Evolutionary conservation across 495 filamentous ascomycete species (phyloP).

Genomic region (Chlorociboria aeruginascens): DNA sequence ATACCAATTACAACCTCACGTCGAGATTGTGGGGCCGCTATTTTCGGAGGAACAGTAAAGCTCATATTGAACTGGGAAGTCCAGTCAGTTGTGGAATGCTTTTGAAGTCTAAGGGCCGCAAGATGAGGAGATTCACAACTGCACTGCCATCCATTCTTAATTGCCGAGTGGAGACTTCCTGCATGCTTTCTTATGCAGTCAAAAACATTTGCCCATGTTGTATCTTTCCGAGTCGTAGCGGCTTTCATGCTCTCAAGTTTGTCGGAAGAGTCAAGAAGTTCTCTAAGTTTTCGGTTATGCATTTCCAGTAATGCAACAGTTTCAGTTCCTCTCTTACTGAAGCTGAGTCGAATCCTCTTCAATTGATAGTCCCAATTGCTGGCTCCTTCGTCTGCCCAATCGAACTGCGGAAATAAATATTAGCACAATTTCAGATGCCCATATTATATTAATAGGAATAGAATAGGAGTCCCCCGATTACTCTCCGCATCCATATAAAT

Average conservation of each 20-base stretch:
- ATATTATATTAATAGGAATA: no score
- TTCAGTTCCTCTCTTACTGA: constrained; percentile 8
- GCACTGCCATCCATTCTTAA: constrained; percentile 14
- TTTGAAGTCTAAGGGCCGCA: constrained; percentile 4
- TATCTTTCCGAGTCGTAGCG: constrained; percentile 5
- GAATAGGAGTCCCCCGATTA: no score
- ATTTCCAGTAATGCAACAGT: constrained; percentile 3
- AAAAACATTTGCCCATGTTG: constrained; percentile 11
- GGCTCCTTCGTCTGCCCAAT: no score
- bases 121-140: constrained; percentile 5
- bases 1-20: no score
- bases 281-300: constrained; percentile 4
- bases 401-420: no score
- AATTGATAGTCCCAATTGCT: no score
- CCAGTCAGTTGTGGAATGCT: neutral
- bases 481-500: no score
- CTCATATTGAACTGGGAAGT: constrained; percentile 2
- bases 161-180: constrained; percentile 7
- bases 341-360: constrained; percentile 12
- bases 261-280: constrained; percentile 10
- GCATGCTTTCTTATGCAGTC: constrained; percentile 9
- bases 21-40: neutral
- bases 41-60: constrained; percentile 1
- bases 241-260: constrained; percentile 8
- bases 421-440: no score